Percentiles rank a stretch among this genome's conserved stretches.
phyloP scores from a whole-genome alignment of 208 protist genomes.

The Crithidia fasciculata region DNA sequence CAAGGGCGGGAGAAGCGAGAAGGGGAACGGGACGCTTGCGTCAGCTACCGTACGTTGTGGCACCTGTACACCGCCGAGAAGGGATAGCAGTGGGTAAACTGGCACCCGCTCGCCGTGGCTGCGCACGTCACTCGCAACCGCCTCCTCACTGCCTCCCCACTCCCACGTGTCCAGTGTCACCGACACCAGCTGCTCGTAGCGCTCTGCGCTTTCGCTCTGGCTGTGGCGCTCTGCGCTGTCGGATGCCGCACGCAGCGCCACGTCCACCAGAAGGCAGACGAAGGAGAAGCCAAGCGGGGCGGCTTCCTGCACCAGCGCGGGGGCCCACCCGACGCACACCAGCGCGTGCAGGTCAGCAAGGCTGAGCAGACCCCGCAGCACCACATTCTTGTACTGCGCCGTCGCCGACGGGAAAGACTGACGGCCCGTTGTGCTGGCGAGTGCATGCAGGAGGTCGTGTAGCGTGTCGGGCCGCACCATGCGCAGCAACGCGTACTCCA shows the following conservation, averaged over 20 bases:
- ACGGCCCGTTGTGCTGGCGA: conserved; percentile 3
- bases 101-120: neutral
- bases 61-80: neutral
- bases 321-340: conserved; percentile 24
- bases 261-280: conserved; percentile 25
- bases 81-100: conserved; percentile 26
- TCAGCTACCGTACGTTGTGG: neutral
- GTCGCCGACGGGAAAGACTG: neutral
- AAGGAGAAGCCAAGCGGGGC: conserved; percentile 19
- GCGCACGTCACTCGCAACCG: neutral
- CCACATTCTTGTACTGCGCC: neutral
- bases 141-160: neutral
- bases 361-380: conserved; percentile 30
- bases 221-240: neutral
- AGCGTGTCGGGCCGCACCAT: conserved; percentile 31
- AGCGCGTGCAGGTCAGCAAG: conserved; percentile 32
- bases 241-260: conserved; percentile 13
- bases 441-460: conserved; percentile 12
- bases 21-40: conserved; percentile 17
- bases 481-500: conserved; percentile 40
- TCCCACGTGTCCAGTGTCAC: conserved; percentile 18
- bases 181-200: conserved; percentile 6
- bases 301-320: conserved; percentile 14
- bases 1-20: conserved; percentile 24
- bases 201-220: conserved; percentile 3